These are phyloP conservation scores for Trypanosoma boissoni DNA, from an alignment of 208 protist species.

Conservation along the genomic window DNA sequence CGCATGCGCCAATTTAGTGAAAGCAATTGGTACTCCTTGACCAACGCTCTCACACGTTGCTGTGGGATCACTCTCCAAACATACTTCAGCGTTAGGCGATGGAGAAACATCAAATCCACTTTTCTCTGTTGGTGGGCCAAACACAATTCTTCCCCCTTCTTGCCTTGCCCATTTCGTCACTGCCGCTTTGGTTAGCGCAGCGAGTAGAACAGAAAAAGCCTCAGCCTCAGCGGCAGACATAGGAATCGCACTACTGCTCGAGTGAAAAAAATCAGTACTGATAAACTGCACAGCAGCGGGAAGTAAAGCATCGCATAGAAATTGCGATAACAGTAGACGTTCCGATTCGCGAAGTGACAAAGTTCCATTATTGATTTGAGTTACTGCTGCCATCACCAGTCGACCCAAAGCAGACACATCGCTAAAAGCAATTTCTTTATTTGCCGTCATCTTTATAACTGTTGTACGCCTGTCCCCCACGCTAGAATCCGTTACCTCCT, in stretches of 20 bases:
- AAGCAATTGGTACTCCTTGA: too few species aligned
- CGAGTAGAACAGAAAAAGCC: constrained; percentile 21
- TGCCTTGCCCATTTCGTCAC: constrained; percentile 6
- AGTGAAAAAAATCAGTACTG: constrained; percentile 6
- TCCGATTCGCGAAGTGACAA: not conserved
- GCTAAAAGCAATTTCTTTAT: not conserved
- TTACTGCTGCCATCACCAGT: constrained; percentile 13
- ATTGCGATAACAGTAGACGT: not conserved
- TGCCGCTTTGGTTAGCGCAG: constrained; percentile 24
- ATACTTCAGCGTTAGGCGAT: too few species aligned
- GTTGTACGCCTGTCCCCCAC: not conserved
- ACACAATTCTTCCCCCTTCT: too few species aligned
- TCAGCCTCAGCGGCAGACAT: not conserved
- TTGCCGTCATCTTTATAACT: not conserved
- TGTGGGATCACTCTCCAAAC: too few species aligned
- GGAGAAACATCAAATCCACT: too few species aligned
- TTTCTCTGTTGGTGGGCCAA: constrained; percentile 5
- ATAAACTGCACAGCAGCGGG: constrained; percentile 12
- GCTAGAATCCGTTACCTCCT: not conserved
- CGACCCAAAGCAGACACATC: constrained; percentile 13
- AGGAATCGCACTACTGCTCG: not conserved
- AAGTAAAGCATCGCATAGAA: constrained; percentile 22
- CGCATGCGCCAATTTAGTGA: not conserved
- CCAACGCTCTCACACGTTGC: too few species aligned
- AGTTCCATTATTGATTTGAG: constrained; percentile 7